Base-by-base conservation (phyloP, 768 basidiomycete species). In the Mycena alexandri region DNA sequence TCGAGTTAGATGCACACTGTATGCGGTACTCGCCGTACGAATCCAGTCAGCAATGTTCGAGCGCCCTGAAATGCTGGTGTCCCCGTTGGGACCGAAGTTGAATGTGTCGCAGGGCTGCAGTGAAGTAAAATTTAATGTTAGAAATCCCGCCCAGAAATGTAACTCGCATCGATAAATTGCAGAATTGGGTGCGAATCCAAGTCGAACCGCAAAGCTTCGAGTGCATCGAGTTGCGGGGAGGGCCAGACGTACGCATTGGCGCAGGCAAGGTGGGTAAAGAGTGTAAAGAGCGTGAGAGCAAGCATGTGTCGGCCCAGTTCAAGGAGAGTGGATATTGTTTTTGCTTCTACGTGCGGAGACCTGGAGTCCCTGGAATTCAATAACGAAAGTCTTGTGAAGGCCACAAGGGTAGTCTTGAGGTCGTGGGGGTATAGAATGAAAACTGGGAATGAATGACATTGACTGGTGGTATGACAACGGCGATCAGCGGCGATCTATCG, bases 211-310 rank as follows among this genome's bases (percentile, higher is more conserved):
- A 14, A 8, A 5, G 53, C 34, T 34, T 55, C 53, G 14, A 55
- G 38, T 14, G 53, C 53, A 14, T 55, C 53, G 5, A 55, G 53
- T 19, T 55, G 53, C 10, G 53, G 53, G 5, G 53, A 55, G 3
- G 53, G 53, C 53, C 53, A 55, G 3, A 55, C 36, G n/a, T 55
- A 55, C n/a, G 53, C 53, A 13, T 11, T 21, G 19, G 53, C 14
- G 5, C 21, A 6, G 13, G 14, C 36, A 33, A 55, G n/a, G 33
- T 7, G 33, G 14, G 21, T 5, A 24, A 24, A 24, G 46, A 47
- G 46, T 1, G 46, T 22, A 24, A 48, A 38, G 38, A 38, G 11
- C 14, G 38, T 38, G 14, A 38, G 38, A 2, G 38, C 38, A 14
- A 38, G 11, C 38, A 38, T 38, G 38, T 38, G 38, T 38, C 38